Evolutionary conservation across 2,329 filamentous ascomycete species (phyloP).

Genomic region (Xylariales sp.): DNA sequence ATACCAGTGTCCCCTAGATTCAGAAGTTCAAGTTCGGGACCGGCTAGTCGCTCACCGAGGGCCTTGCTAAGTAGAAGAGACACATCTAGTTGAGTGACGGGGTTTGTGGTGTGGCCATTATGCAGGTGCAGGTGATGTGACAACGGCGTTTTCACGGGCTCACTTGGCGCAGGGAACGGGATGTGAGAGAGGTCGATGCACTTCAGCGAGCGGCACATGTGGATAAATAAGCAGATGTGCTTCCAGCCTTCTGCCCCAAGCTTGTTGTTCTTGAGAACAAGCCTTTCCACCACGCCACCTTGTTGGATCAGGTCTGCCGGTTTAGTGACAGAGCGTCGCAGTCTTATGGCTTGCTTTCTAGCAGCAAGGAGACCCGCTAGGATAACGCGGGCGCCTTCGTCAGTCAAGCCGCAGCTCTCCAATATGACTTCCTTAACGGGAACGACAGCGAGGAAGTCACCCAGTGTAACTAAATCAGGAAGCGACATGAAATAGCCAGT

Average conservation of each 20-base stretch:
- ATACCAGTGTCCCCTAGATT: constrained; percentile 78
- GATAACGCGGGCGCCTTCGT: constrained; percentile 82
- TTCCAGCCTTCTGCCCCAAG: constrained; percentile 87
- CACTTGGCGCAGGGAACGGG: constrained; percentile 55
- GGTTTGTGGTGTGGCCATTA: constrained; percentile 27
- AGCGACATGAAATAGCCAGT: constrained; percentile 80
- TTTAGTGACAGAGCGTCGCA: constrained; percentile 37
- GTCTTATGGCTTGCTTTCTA: constrained; percentile 58
- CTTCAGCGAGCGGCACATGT: constrained; percentile 83
- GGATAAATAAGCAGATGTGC: constrained; percentile 82
- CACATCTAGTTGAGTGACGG: constrained; percentile 41
- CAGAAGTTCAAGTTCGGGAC: constrained; percentile 73
- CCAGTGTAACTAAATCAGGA: constrained; percentile 78
- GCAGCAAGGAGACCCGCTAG: constrained; percentile 81
- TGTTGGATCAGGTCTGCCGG: constrained; percentile 38
- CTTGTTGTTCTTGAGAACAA: constrained; percentile 90
- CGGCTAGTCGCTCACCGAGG: constrained; percentile 71
- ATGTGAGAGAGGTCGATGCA: constrained; percentile 83
- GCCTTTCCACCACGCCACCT: constrained; percentile 76
- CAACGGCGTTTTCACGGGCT: constrained; percentile 16
- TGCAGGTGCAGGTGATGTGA: constrained; percentile 19
- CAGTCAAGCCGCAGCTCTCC: constrained; percentile 81
- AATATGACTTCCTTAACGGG: constrained; percentile 82
- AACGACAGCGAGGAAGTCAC: constrained; percentile 91
- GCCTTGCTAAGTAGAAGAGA: constrained; percentile 68